Base-by-base conservation (phyloP, 371 early-diverging fungal species). In the Cokeromyces recurvatus region DNA sequence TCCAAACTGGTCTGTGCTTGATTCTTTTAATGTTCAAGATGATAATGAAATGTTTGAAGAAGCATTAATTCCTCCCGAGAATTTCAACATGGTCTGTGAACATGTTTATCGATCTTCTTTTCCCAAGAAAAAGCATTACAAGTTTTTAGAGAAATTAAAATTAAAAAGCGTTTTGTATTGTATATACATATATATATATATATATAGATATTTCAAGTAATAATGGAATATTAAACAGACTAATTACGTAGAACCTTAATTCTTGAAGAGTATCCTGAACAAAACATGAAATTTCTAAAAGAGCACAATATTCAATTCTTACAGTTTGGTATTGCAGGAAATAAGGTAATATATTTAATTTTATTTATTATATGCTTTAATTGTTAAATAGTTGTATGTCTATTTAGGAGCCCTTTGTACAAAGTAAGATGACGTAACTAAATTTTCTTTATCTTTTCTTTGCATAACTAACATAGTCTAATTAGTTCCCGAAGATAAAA, bases 241-340 rank as follows among this genome's bases (percentile, higher is more conserved):
- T n/a, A n/a, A n/a, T n/a, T n/a, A n/a, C n/a, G n/a, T 62, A 88
- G 89, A 48, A 92, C 93, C 14, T 66, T 92, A 17, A 91, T 92
- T 59, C 64, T 97, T 31, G 97, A 97, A 64, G 95, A 95, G 23
- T 97, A 97, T 66, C 95, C 96, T 4, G 90, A 85, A 39, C 90
- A 90, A 65, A 97, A 92, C 64, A 74, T 83, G 74, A 80, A 78
- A 57, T 97, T 96, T 67, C 61, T 95, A 43, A 78, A 88, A 43
- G 89, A 92, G 46, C 87, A 92, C 59, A 73, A 81, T 22, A 91
- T 96, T 15, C 73, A 63, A 8, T 77, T 95, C 31, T 83, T 90
- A 53, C 96, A 95, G 57, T 97, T 97, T 68, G 95, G 94, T 16
- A 94, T 97, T 29, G 88, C 97, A 10, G 97, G 97, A 5, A 94